These are phyloP conservation scores for Zalerion maritima DNA, from an alignment of 495 filamentous ascomycete genomes.

Conservation along the genomic window DNA sequence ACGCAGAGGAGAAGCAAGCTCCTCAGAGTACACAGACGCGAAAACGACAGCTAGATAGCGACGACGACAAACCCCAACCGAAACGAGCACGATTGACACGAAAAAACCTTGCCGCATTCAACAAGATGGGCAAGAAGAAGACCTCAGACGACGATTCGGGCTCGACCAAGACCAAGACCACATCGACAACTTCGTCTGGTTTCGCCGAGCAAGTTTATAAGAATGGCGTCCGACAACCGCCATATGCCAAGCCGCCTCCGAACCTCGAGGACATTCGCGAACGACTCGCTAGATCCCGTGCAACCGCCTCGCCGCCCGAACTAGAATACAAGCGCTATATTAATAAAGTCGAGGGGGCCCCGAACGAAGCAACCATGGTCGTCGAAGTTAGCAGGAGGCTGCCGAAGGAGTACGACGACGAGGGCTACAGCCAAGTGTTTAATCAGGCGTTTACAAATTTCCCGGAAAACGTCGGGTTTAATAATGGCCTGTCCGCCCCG, in stretches of 20 bases:
- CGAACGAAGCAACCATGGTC: constrained; percentile 2
- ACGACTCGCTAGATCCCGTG: constrained; percentile 3
- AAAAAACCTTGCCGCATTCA: constrained; percentile 4
- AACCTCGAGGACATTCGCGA: constrained; percentile 5
- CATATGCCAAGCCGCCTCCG: constrained; percentile 2
- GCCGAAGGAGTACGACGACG: neutral
- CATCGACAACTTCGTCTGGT: constrained; percentile 1
- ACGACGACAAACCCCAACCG: constrained; percentile 2
- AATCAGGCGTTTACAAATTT: constrained; percentile 4
- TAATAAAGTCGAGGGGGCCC: neutral
- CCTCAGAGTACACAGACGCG: constrained; percentile 2
- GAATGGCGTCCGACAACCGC: constrained; percentile 7
- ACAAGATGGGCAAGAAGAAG: constrained; percentile 6
- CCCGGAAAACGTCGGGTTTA: constrained; percentile 5
- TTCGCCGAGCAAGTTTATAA: constrained; percentile 3
- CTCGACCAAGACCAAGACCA: constrained; percentile 1
- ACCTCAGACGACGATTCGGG: no score
- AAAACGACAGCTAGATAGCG: constrained; percentile 4
- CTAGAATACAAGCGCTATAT: constrained; percentile 2
- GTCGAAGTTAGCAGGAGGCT: neutral
- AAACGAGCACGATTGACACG: constrained; percentile 7
- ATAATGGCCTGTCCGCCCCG: constrained; percentile 6
- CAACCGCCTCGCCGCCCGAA: constrained; percentile 2
- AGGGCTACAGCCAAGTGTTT: constrained; percentile 2
- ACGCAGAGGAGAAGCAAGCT: constrained; percentile 2